phyloP scores from a whole-genome alignment of 352 stramenopile genomes.

The Thalassiosira oceanica region DNA sequence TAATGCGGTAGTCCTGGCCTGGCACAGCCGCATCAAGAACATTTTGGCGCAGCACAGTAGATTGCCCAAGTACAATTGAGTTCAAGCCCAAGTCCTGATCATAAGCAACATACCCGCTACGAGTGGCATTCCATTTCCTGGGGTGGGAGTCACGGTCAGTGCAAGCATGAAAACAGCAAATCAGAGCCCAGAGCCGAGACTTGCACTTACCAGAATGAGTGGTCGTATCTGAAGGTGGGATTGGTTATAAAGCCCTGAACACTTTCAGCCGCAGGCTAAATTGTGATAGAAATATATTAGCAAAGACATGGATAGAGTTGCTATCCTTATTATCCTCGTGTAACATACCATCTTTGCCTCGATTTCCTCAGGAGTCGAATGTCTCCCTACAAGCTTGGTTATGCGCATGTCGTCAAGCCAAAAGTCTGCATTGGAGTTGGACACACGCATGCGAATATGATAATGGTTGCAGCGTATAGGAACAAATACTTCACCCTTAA shows the following conservation, averaged over 20 bases:
- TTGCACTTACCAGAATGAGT: constrained; percentile 39
- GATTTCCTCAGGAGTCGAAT: no score
- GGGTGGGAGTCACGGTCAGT: no score
- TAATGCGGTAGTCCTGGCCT: constrained; percentile 12
- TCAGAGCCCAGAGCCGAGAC: no score
- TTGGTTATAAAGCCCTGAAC: constrained; percentile 45
- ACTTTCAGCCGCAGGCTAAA: no score
- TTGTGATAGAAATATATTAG: no score
- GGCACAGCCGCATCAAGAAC: constrained; percentile 2
- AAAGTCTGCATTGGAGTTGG: constrained; percentile 2
- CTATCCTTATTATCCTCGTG: no score
- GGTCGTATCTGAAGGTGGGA: constrained; percentile 18
- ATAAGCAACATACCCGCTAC: constrained; percentile 1
- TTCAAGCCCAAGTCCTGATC: constrained; percentile 14
- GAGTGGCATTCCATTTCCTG: no score
- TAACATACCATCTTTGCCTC: no score
- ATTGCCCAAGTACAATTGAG: constrained; percentile 15
- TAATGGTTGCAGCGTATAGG: constrained; percentile 23
- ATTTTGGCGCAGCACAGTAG: constrained; percentile 23
- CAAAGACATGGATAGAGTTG: no score
- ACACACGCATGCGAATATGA: constrained; percentile 21
- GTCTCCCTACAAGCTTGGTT: constrained; percentile 12
- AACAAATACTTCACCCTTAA: neutral
- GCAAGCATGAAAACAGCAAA: no score
- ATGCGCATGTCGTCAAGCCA: constrained; percentile 23